These are phyloP conservation scores for Geranium incanum DNA, from an alignment of 441 rosid species.

Conservation along the genomic window DNA sequence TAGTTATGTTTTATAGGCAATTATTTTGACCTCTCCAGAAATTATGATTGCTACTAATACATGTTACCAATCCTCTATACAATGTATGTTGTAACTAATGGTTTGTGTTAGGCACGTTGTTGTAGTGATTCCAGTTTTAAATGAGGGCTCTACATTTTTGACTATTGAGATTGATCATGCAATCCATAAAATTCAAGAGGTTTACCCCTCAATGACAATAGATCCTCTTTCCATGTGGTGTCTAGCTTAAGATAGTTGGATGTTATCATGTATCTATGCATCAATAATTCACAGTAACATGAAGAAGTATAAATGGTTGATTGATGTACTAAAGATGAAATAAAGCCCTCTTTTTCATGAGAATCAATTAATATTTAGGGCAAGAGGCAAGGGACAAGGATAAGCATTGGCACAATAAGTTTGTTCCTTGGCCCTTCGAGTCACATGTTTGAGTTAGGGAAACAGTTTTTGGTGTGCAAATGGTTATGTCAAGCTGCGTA, in stretches of 20 bases:
- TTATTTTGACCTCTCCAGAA: neutral
- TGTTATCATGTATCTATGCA: neutral
- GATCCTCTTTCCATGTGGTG: neutral
- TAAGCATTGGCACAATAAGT: neutral
- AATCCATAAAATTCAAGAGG: neutral
- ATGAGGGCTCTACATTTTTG: neutral
- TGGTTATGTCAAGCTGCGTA: neutral
- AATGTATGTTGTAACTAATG: neutral
- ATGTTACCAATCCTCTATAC: neutral
- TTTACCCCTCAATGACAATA: neutral
- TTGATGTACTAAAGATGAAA: neutral
- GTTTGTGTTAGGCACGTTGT: neutral
- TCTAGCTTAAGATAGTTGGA: neutral
- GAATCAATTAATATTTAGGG: neutral
- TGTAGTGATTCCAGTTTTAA: neutral
- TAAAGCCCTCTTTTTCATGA: neutral
- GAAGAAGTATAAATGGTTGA: neutral
- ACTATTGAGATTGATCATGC: neutral
- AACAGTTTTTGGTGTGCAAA: neutral
- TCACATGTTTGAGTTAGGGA: neutral
- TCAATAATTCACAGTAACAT: neutral
- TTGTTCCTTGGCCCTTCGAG: neutral
- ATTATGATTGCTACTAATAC: neutral
- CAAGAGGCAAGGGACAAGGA: neutral
- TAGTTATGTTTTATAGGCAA: neutral